A percentile compares a stretch with the other conserved stretches of the same genome.
Conservation (phyloP, 768 basidiomycete species). For the Termitomyces sp. region DNA sequence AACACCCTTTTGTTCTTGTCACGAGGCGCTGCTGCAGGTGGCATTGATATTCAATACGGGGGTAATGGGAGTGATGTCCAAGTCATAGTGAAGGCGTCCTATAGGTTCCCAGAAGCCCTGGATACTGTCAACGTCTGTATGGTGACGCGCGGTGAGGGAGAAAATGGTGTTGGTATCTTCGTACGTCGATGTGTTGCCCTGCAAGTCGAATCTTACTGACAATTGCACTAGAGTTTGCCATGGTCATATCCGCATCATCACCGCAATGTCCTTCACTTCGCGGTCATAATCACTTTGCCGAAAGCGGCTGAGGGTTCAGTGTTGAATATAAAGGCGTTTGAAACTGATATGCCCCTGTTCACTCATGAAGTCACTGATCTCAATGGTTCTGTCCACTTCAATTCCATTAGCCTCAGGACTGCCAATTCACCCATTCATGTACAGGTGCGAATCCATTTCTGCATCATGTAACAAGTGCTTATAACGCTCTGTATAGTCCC, state of each 20-base stretch:
- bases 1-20: conserved; percentile 24
- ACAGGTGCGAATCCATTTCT: conserved; percentile 24
- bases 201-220: not conserved
- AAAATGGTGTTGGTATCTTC: conserved; percentile 30
- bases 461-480: not conserved
- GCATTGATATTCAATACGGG: conserved; percentile 16
- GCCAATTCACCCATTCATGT: conserved; percentile 27
- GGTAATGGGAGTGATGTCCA: conserved; percentile 15
- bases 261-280: conserved; percentile 13
- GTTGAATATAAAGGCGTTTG: conserved; percentile 34
- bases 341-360: conserved; percentile 39
- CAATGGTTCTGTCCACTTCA: conserved; percentile 31
- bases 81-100: conserved; percentile 20
- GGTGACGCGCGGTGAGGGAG: conserved; percentile 15
- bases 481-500: conserved; percentile 19
- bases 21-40: conserved; percentile 21
- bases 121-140: conserved; percentile 22
- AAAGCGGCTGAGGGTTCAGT: conserved; percentile 9
- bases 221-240: conserved; percentile 10
- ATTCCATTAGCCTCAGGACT: conserved; percentile 28
- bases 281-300: conserved; percentile 21
- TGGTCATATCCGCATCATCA: not conserved
- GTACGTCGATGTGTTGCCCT: conserved; percentile 13
- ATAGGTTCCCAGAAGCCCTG: conserved; percentile 15
- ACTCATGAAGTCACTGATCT: conserved; percentile 32